Percentiles rank a stretch among this genome's conserved stretches.
Conservation (phyloP, 1,284 basidiomycete genomes). For the Gomphus sp. region DNA sequence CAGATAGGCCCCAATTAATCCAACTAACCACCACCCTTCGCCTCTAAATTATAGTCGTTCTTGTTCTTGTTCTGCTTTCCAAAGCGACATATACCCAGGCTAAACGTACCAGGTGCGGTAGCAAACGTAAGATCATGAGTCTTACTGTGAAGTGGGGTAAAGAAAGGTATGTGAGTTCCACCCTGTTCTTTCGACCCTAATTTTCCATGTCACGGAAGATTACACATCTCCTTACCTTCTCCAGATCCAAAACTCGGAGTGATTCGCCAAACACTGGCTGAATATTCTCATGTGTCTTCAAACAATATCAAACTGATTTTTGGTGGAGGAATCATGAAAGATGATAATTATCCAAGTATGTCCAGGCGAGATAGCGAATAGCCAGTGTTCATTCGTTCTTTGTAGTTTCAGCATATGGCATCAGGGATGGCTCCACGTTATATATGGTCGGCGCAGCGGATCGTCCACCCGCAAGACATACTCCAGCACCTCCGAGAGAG, state of each 20-base stretch:
- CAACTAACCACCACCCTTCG: neutral
- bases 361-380: constrained; percentile 13
- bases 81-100: constrained; percentile 8
- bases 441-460: constrained; percentile 44
- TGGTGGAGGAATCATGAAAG: constrained; percentile 71
- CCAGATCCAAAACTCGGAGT: constrained; percentile 42
- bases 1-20: neutral
- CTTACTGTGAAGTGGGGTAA: constrained; percentile 57
- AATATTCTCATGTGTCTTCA: constrained; percentile 52
- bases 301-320: constrained; percentile 71
- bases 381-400: constrained; percentile 7
- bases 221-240: constrained; percentile 50
- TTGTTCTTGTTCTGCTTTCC: constrained; percentile 6
- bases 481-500: constrained; percentile 10
- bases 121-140: constrained; percentile 25
- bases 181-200: constrained; percentile 4
- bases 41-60: neutral
- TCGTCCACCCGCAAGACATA: constrained; percentile 12
- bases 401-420: constrained; percentile 54
- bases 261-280: constrained; percentile 47
- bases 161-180: constrained; percentile 32
- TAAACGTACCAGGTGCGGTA: constrained; percentile 1
- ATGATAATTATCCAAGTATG: constrained; percentile 59
- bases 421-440: constrained; percentile 53
- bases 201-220: constrained; percentile 22